Evolutionary conservation across 1,139 yeast species (phyloP), one percentile per base, ranked within the genome.

Genomic region (Hyphopichia burtonii): DNA sequence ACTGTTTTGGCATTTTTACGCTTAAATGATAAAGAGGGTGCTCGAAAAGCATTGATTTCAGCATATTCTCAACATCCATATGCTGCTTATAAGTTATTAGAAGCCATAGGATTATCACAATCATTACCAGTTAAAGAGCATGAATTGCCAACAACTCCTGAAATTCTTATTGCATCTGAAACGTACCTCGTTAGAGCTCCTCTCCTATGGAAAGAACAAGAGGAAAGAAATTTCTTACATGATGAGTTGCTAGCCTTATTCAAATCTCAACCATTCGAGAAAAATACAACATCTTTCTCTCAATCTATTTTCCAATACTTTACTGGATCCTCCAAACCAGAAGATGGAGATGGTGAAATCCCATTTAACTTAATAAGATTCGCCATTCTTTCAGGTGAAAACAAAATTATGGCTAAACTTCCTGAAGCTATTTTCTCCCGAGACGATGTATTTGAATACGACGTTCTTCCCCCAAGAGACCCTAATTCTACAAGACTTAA

Each of bases 311-410:
- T 15, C 35, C 19, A 12, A 14, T 18, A 28, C 10, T 16, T 38
- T 30, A 31, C 19, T 16, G 20, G 20, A 6, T 16, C 20, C 2
- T 17, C 38, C 3, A 12, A 27, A 7, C 34, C 37, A 11, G 43
- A 38, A 8, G 41, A 42, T 27, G 35, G 40, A 34, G 50, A 44
- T 37, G 54, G 59, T 2, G 65, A 63, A 11, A 66, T 83, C 2
- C 90, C 91, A 1, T 58, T 63, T 10, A 85, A 83, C 53, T 66
- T 86, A 44, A 53, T 85, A 6, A 68, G 94, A 46, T 83, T 84
- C 59, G 84, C 82, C 2, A 74, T 85, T 28, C 61, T 86, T 36
- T 82, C 90, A 0, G 87, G 86, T 14, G 93, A 85, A 56, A 80
- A 79, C 25, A 74, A 79, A 39, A 73, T 83, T 0, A 80, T 85